A percentile compares a stretch with the other conserved stretches of the same genome.
Conservation (phyloP, 306 rosid species). For the Malus sylvestris region DNA sequence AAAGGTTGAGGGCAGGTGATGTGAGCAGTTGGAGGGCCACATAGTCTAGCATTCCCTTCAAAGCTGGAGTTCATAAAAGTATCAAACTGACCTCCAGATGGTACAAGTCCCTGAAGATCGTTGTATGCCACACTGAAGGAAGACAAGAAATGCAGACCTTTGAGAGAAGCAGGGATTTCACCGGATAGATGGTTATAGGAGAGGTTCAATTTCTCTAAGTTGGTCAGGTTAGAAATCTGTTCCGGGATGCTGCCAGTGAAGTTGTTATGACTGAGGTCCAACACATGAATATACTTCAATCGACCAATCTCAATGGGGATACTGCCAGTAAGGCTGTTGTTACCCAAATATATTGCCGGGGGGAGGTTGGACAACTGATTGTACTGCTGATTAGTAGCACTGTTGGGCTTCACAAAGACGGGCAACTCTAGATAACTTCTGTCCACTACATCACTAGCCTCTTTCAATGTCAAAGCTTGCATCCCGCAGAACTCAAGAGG, state of each 20-base stretch:
- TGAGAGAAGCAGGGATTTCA: conserved; percentile 68
- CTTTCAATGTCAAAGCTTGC: conserved; percentile 44
- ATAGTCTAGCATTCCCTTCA: conserved; percentile 56
- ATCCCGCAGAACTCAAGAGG: conserved; percentile 53
- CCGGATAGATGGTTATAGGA: conserved; percentile 63
- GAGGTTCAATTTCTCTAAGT: conserved; percentile 78
- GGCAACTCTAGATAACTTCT: conserved; percentile 71
- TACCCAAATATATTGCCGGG: conserved; percentile 60
- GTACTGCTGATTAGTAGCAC: conserved; percentile 64
- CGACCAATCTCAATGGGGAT: conserved; percentile 67
- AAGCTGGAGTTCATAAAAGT: conserved; percentile 66
- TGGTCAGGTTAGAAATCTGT: conserved; percentile 52
- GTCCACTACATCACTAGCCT: conserved; percentile 35
- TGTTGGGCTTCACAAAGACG: conserved; percentile 62
- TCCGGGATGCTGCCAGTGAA: conserved; percentile 72
- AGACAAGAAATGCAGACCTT: conserved; percentile 70
- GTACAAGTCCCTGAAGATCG: conserved; percentile 70
- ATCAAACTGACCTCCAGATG: conserved; percentile 73
- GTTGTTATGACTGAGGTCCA: conserved; percentile 55
- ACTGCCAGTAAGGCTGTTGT: conserved; percentile 54
- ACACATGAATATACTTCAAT: conserved; percentile 49
- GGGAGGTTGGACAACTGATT: conserved; percentile 76
- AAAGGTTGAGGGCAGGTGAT: conserved; percentile 42
- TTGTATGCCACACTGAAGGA: conserved; percentile 69
- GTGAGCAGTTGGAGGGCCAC: conserved; percentile 46